Evolutionary conservation across 2,329 filamentous ascomycete genomes (phyloP), one percentile per base, ranked within the genome.

Genomic region (Nothomitra cinnamomea): DNA sequence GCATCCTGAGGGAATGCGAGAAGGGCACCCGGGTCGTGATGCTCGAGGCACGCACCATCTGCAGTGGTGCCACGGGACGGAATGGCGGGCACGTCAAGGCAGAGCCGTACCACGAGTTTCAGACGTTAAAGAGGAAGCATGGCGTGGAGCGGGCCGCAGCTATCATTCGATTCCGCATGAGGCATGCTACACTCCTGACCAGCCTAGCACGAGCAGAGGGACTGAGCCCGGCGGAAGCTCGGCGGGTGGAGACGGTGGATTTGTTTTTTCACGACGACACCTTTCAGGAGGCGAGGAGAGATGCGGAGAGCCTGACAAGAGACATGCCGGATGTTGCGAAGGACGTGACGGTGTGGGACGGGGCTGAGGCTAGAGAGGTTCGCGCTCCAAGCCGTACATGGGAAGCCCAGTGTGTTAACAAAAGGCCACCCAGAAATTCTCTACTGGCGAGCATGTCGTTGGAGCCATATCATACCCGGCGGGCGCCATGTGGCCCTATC

Each of bases 21-120:
- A 54, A 57, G 15, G 25, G 47, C 6, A 59, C 59, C 12, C 59
- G 57, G 17, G 62, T 77, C 3, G 66, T 73, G 1, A 68, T 77
- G 7, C 61, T 77, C n/a, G 75, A 78, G 57, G 73, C 75, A 1
- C 64, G 75, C 1, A 61, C 68, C 42, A 59, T 73, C 6, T 74
- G 72, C 57, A 71, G 69, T 8, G 75, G 75, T 15, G 75, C 74
- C 2, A 78, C 75, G 7, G 75, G 71, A 1, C 67, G 75, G 50
- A 77, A 77, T 56, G 74, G 73, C 19, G 74, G 60, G 61, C 65
- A 24, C 62, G 64, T 2, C 69, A 48, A 48, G 22, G 22, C 43
- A 7, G 12, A 21, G 8, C 43, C 72, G 2, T 69, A 74, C 55
- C 66, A 69, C 52, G 61, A 68, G 43, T 74, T 48, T 28, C 43